Evolutionary conservation across 2,329 filamentous ascomycete genomes (phyloP).

Genomic region (Alternaria tenuissima): DNA sequence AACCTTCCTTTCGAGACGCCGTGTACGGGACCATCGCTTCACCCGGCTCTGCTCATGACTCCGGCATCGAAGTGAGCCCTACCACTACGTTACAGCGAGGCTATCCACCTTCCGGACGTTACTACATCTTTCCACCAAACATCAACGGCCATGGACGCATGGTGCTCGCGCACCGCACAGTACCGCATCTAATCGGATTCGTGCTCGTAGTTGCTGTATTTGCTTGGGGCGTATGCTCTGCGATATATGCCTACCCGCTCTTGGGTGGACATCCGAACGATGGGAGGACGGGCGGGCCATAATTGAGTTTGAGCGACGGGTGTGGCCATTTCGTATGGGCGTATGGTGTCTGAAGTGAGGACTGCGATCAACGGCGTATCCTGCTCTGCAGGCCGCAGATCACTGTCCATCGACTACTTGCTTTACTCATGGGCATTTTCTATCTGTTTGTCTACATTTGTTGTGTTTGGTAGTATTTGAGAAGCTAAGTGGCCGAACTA

Average conservation of each 20-base stretch:
- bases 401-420: not conserved
- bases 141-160: conserved; percentile 34
- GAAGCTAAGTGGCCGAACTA: not conserved
- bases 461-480: not conserved
- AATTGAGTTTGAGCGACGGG: not conserved
- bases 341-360: not conserved
- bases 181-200: conserved; percentile 29
- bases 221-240: conserved; percentile 33
- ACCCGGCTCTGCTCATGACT: conserved; percentile 19
- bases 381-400: not conserved
- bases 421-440: not conserved
- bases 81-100: conserved; percentile 12
- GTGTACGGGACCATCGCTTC: conserved; percentile 21
- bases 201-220: conserved; percentile 26
- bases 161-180: conserved; percentile 27
- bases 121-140: conserved; percentile 34
- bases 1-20: conserved; percentile 16
- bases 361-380: not conserved
- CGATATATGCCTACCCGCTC: conserved; percentile 24
- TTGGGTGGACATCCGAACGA: conserved; percentile 20
- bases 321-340: not conserved
- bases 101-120: conserved; percentile 24
- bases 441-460: not conserved
- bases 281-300: not conserved
- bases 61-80: conserved; percentile 21